Evolutionary conservation across 768 basidiomycete species (phyloP).

Genomic region (Leccinum subgranulosum): DNA sequence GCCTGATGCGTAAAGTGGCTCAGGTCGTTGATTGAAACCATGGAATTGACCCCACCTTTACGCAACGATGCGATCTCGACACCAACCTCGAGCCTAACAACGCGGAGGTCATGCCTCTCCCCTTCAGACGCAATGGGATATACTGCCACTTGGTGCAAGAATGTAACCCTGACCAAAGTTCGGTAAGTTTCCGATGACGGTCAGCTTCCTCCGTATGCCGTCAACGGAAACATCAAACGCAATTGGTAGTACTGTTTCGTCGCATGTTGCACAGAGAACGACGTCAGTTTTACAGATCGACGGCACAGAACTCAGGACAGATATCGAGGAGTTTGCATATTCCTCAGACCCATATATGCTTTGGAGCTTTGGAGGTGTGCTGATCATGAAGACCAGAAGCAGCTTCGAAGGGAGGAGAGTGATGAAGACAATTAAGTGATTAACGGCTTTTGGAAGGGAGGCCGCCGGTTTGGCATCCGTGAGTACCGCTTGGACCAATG

Average conservation of each 20-base stretch:
- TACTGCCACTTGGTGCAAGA: constrained; percentile 6
- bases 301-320: constrained; percentile 19
- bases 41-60: background rate
- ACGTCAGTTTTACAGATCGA: constrained; percentile 17
- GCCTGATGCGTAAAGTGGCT: constrained; percentile 2
- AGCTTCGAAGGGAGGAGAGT: constrained; percentile 42
- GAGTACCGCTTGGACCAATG: background rate
- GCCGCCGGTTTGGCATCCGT: constrained; percentile 21
- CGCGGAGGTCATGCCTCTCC: constrained; percentile 29
- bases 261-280: constrained; percentile 15
- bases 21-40: background rate
- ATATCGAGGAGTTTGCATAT: constrained; percentile 21
- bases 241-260: constrained; percentile 34
- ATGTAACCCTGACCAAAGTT: background rate
- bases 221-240: constrained; percentile 43
- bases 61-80: constrained; percentile 1
- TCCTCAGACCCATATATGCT: too few relatives aligned
- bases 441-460: constrained; percentile 31
- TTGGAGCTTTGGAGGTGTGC: constrained; percentile 35
- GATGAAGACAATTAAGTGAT: constrained; percentile 52
- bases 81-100: constrained; percentile 28
- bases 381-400: constrained; percentile 43
- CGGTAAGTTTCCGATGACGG: background rate
- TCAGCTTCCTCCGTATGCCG: constrained; percentile 25
- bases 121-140: constrained; percentile 27